Percentiles rank a stretch among this genome's conserved stretches.
phyloP scores from a whole-genome alignment of 768 basidiomycete genomes.

The Clavulina sp. region DNA sequence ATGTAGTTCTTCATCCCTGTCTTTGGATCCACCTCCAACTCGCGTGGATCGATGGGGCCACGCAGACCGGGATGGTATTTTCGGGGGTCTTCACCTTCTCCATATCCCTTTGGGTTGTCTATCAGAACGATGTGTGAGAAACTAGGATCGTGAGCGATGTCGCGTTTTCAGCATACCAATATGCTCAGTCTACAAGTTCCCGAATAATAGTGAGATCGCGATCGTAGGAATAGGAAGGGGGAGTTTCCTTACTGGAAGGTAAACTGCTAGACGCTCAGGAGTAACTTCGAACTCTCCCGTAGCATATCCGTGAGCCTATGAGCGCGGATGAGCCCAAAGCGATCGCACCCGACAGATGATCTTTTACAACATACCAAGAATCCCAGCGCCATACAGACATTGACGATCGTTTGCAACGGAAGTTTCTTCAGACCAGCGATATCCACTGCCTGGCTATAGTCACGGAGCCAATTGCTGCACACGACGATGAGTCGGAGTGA shows the following conservation, averaged over 20 bases:
- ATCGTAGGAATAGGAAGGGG: constrained; percentile 4
- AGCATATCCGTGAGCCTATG: constrained; percentile 39
- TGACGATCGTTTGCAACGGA: constrained; percentile 54
- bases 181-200: no score
- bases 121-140: background rate
- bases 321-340: background rate
- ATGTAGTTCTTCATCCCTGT: constrained; percentile 95
- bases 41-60: constrained; percentile 65
- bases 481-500: background rate
- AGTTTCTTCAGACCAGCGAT: constrained; percentile 55
- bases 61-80: constrained; percentile 60
- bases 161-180: no score
- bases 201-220: background rate
- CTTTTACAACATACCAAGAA: constrained; percentile 42
- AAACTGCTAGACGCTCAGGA: constrained; percentile 61
- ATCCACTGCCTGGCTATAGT: constrained; percentile 82
- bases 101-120: constrained; percentile 42
- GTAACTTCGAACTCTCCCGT: constrained; percentile 80
- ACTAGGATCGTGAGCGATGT: no score
- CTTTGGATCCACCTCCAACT: constrained; percentile 66
- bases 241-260: constrained; percentile 55
- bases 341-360: background rate
- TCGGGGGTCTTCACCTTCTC: constrained; percentile 62
- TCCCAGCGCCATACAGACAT: constrained; percentile 58
- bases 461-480: constrained; percentile 66